Conservation (phyloP, 495 filamentous ascomycete species). For the Monascus purpureus region DNA sequence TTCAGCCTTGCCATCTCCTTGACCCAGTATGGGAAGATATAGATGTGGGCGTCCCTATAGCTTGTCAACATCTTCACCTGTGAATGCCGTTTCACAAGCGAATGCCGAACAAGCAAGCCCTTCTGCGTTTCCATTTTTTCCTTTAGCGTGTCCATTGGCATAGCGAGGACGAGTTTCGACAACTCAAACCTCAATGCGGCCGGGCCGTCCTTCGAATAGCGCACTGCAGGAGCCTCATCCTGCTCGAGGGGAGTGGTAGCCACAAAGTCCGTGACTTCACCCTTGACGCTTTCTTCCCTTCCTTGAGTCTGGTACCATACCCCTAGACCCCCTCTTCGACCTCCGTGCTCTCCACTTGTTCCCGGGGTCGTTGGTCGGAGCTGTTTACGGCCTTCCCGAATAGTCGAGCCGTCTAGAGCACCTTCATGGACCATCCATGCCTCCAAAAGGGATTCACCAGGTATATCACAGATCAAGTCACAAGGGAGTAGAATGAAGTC, state of each 20-base stretch:
- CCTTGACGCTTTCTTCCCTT: slow-evolving; percentile 56
- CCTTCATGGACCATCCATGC: slow-evolving; percentile 82
- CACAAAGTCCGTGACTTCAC: slow-evolving; percentile 83
- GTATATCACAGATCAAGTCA: slow-evolving; percentile 84
- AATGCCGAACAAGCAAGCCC: slow-evolving; percentile 54
- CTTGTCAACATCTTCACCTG: slow-evolving; percentile 63
- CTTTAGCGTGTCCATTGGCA: slow-evolving; percentile 73
- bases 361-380: slow-evolving; percentile 21
- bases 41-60: slow-evolving; percentile 81
- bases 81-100: slow-evolving; percentile 54
- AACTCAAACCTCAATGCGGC: slow-evolving; percentile 49
- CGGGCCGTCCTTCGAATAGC: slow-evolving; percentile 32
- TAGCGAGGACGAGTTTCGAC: slow-evolving; percentile 55
- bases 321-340: slow-evolving; percentile 60
- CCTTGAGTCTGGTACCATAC: slow-evolving; percentile 84
- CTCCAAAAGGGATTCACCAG: slow-evolving; percentile 65
- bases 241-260: slow-evolving; percentile 51
- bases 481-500: slow-evolving; percentile 90
- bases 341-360: slow-evolving; percentile 37
- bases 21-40: slow-evolving; percentile 86
- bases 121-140: slow-evolving; percentile 62
- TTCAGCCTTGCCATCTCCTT: slow-evolving; percentile 66
- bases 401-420: slow-evolving; percentile 38
- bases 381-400: slow-evolving; percentile 12
- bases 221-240: slow-evolving; percentile 32